Base-by-base conservation (phyloP, 192 early-diverging fungal species). In the Coemansia sp. region DNA sequence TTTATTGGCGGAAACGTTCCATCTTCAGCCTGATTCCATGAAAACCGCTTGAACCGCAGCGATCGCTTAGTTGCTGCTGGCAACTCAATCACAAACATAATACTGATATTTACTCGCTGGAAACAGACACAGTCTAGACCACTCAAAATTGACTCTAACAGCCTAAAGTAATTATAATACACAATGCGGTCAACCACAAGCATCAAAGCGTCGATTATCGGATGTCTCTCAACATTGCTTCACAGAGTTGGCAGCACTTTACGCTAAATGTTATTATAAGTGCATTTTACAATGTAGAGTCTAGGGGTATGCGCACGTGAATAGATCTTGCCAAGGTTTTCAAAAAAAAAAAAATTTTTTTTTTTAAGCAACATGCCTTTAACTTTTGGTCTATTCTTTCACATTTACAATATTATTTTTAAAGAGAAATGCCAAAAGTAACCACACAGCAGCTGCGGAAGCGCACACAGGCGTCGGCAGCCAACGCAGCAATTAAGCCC, bases 381-480 rank as follows among this genome's bases (percentile, higher is more conserved):
- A 20, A 23, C 9, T 36, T 39, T 17, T 17, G 14, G 2, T 46
- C 39, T 17, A 46, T 14, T 17, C 0, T 5, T 52, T 20, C 11
- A 20, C 30, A 30, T 57, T 57, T 55, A 11, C 5, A 30, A 42
- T 54, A 52, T 30, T 19, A 1, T 54, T 42, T 31, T 6, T 46
- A 14, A 46, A 3, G 17, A 9, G 9, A 22, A 54, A 84, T 84
- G 83, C 83, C 83, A 52, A 84, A 84, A 56, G 74, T 84, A 54
- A 84, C 83, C 42, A 59, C 72, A 32, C 83, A 76, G 59, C 83
- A 84, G 66, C 60, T 84, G 60, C 67, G 75, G 21, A 81, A 78
- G 58, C 75, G 72, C 68, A 82, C 67, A 21, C 80, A 82, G 68
- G 71, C 57, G 55, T 82, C 80, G 11, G 74, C 80, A 0, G 75